Percentiles rank a stretch among this genome's conserved stretches.
Conservation (phyloP, 2,329 filamentous ascomycete species). For the Colletotrichum liriopes region DNA sequence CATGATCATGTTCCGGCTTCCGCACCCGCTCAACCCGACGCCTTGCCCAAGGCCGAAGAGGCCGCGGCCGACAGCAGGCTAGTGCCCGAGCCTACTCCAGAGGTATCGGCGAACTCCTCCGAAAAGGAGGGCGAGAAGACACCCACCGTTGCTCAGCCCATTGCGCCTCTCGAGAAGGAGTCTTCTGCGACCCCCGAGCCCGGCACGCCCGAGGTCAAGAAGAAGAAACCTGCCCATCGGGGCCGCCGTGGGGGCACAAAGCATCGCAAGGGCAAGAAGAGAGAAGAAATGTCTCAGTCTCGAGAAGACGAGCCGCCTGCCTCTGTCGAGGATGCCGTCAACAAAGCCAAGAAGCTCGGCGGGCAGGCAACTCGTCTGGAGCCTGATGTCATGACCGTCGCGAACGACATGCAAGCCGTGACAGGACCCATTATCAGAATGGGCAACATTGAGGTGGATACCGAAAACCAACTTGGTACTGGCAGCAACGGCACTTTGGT, state of each 20-base stretch:
- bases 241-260: conserved; percentile 81
- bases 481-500: conserved; percentile 98
- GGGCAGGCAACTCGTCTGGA: conserved; percentile 66
- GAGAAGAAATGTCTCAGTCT: conserved; percentile 66
- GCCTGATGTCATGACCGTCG: conserved; percentile 73
- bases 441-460: conserved; percentile 76
- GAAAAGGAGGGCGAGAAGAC: conserved; percentile 5
- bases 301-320: conserved; percentile 63
- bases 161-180: background rate
- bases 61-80: conserved; percentile 6
- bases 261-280: conserved; percentile 72
- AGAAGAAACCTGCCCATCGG: conserved; percentile 79
- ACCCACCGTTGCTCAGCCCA: background rate
- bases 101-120: background rate
- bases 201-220: conserved; percentile 69
- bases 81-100: background rate
- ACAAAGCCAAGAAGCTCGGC: conserved; percentile 72
- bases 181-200: conserved; percentile 23
- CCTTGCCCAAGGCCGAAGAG: conserved; percentile 14
- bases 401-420: conserved; percentile 72
- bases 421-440: conserved; percentile 73
- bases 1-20: conserved; percentile 9
- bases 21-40: background rate
- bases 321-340: conserved; percentile 75
- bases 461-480: conserved; percentile 76